Evolutionary conservation across 1,284 basidiomycete genomes (phyloP).

Genomic region (Ganoderma resinaceum): DNA sequence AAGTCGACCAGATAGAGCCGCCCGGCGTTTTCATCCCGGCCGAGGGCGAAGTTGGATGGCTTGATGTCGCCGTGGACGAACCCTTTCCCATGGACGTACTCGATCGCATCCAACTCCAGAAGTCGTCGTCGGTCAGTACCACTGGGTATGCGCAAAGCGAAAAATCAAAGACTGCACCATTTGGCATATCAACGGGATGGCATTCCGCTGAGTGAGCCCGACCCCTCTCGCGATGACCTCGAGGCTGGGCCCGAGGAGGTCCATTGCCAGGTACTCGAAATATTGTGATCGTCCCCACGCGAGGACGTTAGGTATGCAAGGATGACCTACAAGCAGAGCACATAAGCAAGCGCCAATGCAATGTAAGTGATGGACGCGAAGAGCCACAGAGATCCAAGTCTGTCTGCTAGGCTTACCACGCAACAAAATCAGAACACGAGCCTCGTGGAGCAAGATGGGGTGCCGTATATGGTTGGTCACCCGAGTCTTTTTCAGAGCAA

Average conservation of each 20-base stretch:
- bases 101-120: neutral
- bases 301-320: neutral
- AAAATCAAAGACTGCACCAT: neutral
- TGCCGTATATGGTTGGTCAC: neutral
- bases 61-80: conserved; percentile 1
- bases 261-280: neutral
- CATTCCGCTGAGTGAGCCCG: neutral
- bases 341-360: neutral
- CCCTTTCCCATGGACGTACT: neutral
- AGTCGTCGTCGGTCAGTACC: neutral
- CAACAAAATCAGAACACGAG: neutral
- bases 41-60: neutral
- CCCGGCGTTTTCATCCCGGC: neutral
- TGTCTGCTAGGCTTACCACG: neutral
- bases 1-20: neutral
- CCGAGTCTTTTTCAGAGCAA: neutral
- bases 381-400: neutral
- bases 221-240: neutral
- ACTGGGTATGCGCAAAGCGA: neutral
- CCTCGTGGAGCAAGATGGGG: neutral
- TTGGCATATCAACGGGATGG: neutral
- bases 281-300: neutral
- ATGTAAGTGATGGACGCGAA: neutral
- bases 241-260: neutral
- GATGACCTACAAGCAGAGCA: neutral